Base-by-base conservation (phyloP, 2,329 filamentous ascomycete species). In the Trematosphaeria pertusa region DNA sequence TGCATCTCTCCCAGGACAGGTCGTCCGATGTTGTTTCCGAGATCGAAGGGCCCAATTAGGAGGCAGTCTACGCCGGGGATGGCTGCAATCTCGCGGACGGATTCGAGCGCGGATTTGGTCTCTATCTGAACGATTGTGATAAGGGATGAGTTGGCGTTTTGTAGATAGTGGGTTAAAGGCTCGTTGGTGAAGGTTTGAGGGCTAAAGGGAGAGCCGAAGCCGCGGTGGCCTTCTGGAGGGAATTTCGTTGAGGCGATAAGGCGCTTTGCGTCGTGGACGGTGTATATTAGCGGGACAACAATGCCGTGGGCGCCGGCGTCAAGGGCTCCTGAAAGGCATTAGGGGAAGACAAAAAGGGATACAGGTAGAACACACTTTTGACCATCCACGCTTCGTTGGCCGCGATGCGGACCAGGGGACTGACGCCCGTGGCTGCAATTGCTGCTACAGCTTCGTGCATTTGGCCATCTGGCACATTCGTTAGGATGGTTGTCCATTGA, bases 341-440 rank as follows among this genome's bases (percentile, higher is more conserved):
- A 18, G 40, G 28, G 19, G 33, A 39, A 11, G 44, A 17, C 9
- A 0, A 37, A 10, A n/a, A 11, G 18, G 18, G 5, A 24, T 11
- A 24, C 7, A 26, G 31, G 33, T 10, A 19, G 11, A 24, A 59
- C 70, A 47, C 64, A 75, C 82, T 72, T 62, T 85, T 85, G 47
- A 85, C 80, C 81, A 84, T 83, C 81, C 81, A 84, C 37, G 78
- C 74, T 67, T 85, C 80, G 45, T 82, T 82, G 19, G 79, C 80
- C 11, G 80, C 75, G 32, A 85, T 78, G 40, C 73, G 68, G 15
- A 78, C 75, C 10, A 78, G 53, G 4, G 76, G 75, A 28, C 69
- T 73, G 18, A 76, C 71, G 10, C 73, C 73, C 41, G 72, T 73
- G 18, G 71, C 68, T 26, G 73, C 73, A 33, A 77, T 74, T n/a